Conservation (phyloP, 805 yeast species). For the Starmera quercuum region DNA sequence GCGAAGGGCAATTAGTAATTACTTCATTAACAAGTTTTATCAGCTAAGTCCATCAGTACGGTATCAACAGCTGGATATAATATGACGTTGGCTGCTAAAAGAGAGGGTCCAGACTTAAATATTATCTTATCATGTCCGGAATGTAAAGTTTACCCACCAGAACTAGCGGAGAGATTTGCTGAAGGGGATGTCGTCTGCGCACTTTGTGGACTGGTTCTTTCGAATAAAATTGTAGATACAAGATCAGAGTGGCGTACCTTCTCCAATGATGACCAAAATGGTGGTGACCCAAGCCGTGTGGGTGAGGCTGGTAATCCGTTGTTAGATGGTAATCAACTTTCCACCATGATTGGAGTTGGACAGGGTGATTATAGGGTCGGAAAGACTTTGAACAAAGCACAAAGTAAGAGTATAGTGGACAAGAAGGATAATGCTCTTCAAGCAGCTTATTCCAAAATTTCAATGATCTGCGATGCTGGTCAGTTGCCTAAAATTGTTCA, state of each 20-base stretch:
- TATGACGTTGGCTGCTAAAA: constrained; percentile 9
- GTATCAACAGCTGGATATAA: no score
- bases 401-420: constrained; percentile 77
- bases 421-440: constrained; percentile 81
- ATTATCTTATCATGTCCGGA: constrained; percentile 92
- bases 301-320: constrained; percentile 95
- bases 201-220: constrained; percentile 87
- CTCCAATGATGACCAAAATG: constrained; percentile 95
- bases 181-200: constrained; percentile 99
- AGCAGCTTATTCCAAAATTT: constrained; percentile 82
- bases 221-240: constrained; percentile 89
- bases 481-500: constrained; percentile 92
- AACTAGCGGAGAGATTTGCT: constrained; percentile 86
- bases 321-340: constrained; percentile 83
- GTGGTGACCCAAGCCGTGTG: constrained; percentile 98
- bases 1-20: no score
- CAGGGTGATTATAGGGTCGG: constrained; percentile 82
- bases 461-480: constrained; percentile 96
- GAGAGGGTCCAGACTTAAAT: constrained; percentile 72
- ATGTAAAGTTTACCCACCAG: constrained; percentile 93
- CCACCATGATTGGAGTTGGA: constrained; percentile 84
- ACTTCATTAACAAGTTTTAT: no score
- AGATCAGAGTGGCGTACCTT: constrained; percentile 99
- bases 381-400: constrained; percentile 87
- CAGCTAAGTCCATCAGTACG: no score